phyloP scores from a whole-genome alignment of 352 stramenopile genomes.

The Globisporangium recalcitrans region DNA sequence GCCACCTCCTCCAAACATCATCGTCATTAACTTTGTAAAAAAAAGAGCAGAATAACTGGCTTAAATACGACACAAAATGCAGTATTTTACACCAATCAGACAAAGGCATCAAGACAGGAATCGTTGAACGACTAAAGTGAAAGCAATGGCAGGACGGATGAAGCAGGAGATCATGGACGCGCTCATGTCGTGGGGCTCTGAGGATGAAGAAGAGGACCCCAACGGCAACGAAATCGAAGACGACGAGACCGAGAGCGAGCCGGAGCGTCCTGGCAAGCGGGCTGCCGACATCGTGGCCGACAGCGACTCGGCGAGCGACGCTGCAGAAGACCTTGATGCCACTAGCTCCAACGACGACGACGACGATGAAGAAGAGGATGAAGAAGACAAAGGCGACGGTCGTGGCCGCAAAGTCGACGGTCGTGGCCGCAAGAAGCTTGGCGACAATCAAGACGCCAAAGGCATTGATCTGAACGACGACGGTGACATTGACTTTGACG shows the following conservation, averaged over 20 bases:
- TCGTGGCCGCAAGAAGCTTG: not conserved
- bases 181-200: not conserved
- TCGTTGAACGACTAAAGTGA: too few relatives aligned
- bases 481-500: not conserved
- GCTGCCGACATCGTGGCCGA: not conserved
- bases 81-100: too few relatives aligned
- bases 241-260: slow-evolving; percentile 27
- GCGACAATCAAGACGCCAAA: not conserved
- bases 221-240: slow-evolving; percentile 1
- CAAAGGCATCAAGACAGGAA: too few relatives aligned
- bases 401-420: not conserved
- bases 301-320: slow-evolving; percentile 19
- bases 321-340: slow-evolving; percentile 9
- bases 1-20: too few relatives aligned
- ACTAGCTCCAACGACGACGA: slow-evolving; percentile 11
- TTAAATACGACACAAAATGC: too few relatives aligned
- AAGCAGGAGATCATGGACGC: slow-evolving; percentile 8
- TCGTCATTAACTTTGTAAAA: too few relatives aligned
- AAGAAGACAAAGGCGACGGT: slow-evolving; percentile 11
- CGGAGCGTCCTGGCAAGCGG: not conserved
- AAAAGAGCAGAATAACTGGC: too few relatives aligned
- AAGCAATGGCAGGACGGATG: not conserved
- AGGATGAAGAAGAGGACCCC: not conserved
- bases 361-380: slow-evolving; percentile 7
- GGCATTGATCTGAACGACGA: not conserved